Base-by-base conservation (phyloP, 768 basidiomycete species). In the Lactarius pseudohatsudake region DNA sequence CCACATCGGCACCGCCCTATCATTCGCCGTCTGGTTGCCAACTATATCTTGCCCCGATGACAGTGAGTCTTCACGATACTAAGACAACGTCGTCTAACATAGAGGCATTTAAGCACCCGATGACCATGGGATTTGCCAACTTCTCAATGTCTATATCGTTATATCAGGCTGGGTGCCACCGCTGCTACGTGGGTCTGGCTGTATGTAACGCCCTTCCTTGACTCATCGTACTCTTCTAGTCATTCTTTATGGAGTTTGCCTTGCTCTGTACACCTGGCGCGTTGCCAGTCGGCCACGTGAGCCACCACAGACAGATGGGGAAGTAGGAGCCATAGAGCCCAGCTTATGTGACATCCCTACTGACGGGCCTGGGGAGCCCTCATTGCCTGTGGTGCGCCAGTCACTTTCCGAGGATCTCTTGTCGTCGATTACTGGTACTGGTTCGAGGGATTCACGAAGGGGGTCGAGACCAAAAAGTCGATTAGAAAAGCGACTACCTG, bases 141-240 rank as follows among this genome's bases (percentile, higher is more conserved):
- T 84, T 10, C 74, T 86, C 43, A 79, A 80, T 62, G 71, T 81
- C 6, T 86, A 79, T 68, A 81, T 85, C 41, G 65, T 85, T 59
- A 70, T 84, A 1, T 79, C 78, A 50, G 83, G 80, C 69, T 88
- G 86, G 86, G 70, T 85, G 47, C 74, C 80, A 59, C 86, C 86
- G 28, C 74, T 74, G 3, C 72, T 86, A 53, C 74, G 86, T 88
- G 32, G 38, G 69, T 59, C 34, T 34, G 5, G 20, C 16, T 20
- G 1, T 28, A 22, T 28, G 22, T 18, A 38, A 30, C 30, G 45
- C 55, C 6, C 66, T 67, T 43, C 11, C 71, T 54, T 64, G 36
- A 6, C 45, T 64, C 9, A 56, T 20, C 13, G 18, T 32, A 9
- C 32, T 6, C 26, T 34, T 26, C 43, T 54, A 85, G 85, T 84